Evolutionary conservation across 352 stramenopile genomes (phyloP).

Genomic region (Phytophthora uliginosa): DNA sequence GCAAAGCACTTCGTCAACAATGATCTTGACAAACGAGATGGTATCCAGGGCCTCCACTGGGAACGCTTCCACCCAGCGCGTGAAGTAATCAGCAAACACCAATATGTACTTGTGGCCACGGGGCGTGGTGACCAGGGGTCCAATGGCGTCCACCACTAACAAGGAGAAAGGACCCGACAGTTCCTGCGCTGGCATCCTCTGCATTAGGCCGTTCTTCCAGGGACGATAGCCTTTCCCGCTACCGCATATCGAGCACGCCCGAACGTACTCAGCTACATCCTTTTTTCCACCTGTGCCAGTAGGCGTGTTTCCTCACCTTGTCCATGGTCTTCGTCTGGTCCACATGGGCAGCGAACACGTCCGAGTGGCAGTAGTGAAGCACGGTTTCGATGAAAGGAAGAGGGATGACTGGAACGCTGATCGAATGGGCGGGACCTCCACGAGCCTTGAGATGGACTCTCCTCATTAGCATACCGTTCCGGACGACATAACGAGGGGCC

Average conservation of each 20-base stretch:
- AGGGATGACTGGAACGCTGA: slow-evolving; percentile 3
- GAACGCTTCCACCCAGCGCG: neutral
- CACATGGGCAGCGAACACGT: slow-evolving; percentile 4
- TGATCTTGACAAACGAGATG: neutral
- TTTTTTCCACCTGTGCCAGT: neutral
- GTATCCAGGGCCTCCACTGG: too few relatives aligned
- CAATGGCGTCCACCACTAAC: slow-evolving; percentile 2
- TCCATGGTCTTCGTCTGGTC: slow-evolving; percentile 5
- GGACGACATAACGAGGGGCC: neutral
- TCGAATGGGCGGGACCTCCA: neutral
- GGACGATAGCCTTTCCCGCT: neutral
- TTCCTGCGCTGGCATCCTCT: slow-evolving; percentile 1
- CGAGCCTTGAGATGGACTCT: neutral
- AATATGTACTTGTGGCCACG: neutral
- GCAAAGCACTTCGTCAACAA: neutral
- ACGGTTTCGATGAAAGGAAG: slow-evolving; percentile 9
- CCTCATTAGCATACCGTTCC: slow-evolving; percentile 3
- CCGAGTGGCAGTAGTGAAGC: slow-evolving; percentile 15
- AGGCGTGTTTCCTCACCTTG: slow-evolving; percentile 1
- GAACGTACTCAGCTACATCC: neutral
- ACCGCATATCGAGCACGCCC: neutral
- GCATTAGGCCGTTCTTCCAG: slow-evolving; percentile 8
- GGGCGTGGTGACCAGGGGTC: neutral
- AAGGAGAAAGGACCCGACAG: neutral
- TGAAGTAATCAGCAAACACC: too few relatives aligned